These are phyloP conservation scores for Xylaria digitata DNA, from an alignment of 2,329 filamentous ascomycete species.

Conservation along the genomic window DNA sequence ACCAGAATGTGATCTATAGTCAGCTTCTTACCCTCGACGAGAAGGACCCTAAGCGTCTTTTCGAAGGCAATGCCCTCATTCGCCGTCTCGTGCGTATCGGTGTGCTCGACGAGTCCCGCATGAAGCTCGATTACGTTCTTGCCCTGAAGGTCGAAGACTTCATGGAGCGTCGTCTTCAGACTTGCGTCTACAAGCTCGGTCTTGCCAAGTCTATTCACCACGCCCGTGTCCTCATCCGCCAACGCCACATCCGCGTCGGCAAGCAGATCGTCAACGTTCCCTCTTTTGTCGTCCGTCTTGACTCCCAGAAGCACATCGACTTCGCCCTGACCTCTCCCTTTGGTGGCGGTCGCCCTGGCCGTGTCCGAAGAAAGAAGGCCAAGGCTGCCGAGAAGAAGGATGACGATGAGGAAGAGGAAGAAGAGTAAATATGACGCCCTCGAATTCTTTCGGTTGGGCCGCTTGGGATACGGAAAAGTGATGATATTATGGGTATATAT, in stretches of 20 bases:
- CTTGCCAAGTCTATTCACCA: conserved; percentile 99
- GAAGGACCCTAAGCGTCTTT: conserved; percentile 99
- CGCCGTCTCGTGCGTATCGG: conserved; percentile 99
- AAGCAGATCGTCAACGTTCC: conserved; percentile 99
- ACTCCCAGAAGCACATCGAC: conserved; percentile 99
- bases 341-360: conserved; percentile 94
- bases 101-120: conserved; percentile 99
- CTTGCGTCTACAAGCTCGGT: conserved; percentile 99
- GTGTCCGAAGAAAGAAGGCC: conserved; percentile 99
- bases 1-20: conserved; percentile 65
- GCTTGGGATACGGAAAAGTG: conserved; percentile 50
- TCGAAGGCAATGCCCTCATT: conserved; percentile 99
- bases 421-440: conserved; percentile 65
- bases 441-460: conserved; percentile 45
- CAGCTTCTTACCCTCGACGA: conserved; percentile 99
- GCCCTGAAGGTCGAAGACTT: conserved; percentile 99
- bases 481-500: conserved; percentile 52
- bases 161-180: conserved; percentile 99
- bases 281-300: conserved; percentile 98
- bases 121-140: conserved; percentile 99
- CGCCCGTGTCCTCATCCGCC: conserved; percentile 99
- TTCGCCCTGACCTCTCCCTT: conserved; percentile 98
- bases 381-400: conserved; percentile 90
- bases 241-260: conserved; percentile 99
- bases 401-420: conserved; percentile 86